Percentiles rank a stretch among this genome's conserved stretches.
These are phyloP conservation scores for Collybia sp. DNA, from an alignment of 768 basidiomycete species.

Conservation along the genomic window DNA sequence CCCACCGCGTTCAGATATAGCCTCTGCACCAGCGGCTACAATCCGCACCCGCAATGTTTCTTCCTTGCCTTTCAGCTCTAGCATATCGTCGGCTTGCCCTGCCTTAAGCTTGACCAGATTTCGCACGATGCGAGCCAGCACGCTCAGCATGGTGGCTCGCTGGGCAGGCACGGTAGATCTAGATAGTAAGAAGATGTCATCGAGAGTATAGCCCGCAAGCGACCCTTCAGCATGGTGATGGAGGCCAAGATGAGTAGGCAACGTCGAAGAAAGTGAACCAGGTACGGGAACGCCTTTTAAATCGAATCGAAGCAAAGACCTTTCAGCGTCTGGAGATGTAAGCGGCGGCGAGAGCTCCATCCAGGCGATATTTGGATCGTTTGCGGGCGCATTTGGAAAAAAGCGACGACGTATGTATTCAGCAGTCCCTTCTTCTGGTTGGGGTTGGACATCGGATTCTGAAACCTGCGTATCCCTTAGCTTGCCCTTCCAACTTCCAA, in stretches of 20 bases:
- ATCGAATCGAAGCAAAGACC: constrained; percentile 65
- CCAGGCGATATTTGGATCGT: constrained; percentile 81
- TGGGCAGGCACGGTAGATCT: constrained; percentile 83
- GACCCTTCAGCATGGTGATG: constrained; percentile 85
- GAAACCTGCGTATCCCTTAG: background rate
- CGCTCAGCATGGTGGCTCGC: constrained; percentile 73
- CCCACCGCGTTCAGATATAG: constrained; percentile 59
- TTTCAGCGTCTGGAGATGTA: constrained; percentile 18
- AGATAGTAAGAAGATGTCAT: constrained; percentile 77
- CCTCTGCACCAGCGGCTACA: constrained; percentile 62
- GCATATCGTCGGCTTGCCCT: constrained; percentile 29
- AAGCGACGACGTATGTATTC: constrained; percentile 81
- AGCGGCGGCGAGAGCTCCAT: constrained; percentile 39
- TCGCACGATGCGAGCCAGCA: constrained; percentile 57
- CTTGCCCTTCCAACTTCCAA: constrained; percentile 30
- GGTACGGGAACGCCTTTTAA: constrained; percentile 71
- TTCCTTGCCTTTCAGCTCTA: constrained; percentile 33
- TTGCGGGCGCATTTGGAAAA: constrained; percentile 66
- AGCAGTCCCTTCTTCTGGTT: constrained; percentile 67
- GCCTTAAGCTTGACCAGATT: constrained; percentile 24
- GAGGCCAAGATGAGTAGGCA: constrained; percentile 83
- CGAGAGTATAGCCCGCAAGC: constrained; percentile 84
- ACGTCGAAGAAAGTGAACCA: constrained; percentile 37
- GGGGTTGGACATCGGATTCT: constrained; percentile 7
- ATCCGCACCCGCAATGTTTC: constrained; percentile 56